Evolutionary conservation across 768 basidiomycete species (phyloP).

Genomic region (Gloeophyllum trabeum): DNA sequence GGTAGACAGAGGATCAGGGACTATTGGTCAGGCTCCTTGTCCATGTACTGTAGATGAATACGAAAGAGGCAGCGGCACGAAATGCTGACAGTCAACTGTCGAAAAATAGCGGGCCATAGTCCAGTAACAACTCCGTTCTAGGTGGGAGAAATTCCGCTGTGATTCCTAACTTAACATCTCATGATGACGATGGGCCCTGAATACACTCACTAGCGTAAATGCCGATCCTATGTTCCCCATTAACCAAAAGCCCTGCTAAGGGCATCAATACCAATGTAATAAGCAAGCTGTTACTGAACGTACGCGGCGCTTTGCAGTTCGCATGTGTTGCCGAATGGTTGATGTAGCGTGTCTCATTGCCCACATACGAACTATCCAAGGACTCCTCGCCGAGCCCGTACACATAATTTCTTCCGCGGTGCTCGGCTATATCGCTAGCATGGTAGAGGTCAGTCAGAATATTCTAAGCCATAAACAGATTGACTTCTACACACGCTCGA

Average conservation of each 20-base stretch:
- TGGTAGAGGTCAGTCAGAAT: not conserved
- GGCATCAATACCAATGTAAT: not conserved
- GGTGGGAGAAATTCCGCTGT: too few relatives aligned
- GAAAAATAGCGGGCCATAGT: slow-evolving; percentile 48
- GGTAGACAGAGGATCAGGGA: too few relatives aligned
- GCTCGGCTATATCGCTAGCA: slow-evolving; percentile 31
- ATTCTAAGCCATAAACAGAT: not conserved
- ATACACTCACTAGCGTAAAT: slow-evolving; percentile 40
- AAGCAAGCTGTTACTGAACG: slow-evolving; percentile 8
- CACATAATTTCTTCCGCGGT: slow-evolving; percentile 49
- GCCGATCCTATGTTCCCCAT: slow-evolving; percentile 59
- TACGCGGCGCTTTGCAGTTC: slow-evolving; percentile 40
- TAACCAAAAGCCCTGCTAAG: slow-evolving; percentile 39
- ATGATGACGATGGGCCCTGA: not conserved
- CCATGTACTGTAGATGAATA: too few relatives aligned
- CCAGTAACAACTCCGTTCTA: slow-evolving; percentile 42
- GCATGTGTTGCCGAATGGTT: slow-evolving; percentile 33
- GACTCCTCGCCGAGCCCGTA: slow-evolving; percentile 38
- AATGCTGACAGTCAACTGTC: too few relatives aligned
- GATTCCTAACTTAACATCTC: slow-evolving; percentile 17
- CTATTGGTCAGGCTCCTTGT: too few relatives aligned
- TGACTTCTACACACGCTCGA: slow-evolving; percentile 31
- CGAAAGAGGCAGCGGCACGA: too few relatives aligned
- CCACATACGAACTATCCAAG: slow-evolving; percentile 44
- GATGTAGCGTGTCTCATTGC: slow-evolving; percentile 59